phyloP scores from a whole-genome alignment of 192 early-diverging fungal species.

The Rhizophlyctis rosea region DNA sequence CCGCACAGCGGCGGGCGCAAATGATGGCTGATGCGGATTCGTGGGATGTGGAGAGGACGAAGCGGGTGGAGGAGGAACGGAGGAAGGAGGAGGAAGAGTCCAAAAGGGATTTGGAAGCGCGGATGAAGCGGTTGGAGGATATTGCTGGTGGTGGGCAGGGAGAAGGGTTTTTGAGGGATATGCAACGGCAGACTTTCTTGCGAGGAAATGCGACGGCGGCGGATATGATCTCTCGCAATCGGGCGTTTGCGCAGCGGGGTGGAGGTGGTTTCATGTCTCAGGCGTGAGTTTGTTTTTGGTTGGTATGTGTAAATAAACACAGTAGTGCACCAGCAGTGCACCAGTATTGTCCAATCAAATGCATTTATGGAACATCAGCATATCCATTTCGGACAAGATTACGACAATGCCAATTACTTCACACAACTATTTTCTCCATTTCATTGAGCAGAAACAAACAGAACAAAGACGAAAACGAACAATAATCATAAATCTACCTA shows the following conservation, averaged over 20 bases:
- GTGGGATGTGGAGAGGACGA: slow-evolving; percentile 23
- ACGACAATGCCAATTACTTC: no score
- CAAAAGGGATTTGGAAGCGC: slow-evolving; percentile 21
- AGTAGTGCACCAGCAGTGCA: no score
- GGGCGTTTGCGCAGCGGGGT: slow-evolving; percentile 34
- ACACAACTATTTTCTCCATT: no score
- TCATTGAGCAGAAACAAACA: no score
- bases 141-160: slow-evolving; percentile 8
- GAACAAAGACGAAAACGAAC: no score
- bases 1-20: slow-evolving; percentile 23
- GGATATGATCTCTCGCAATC: slow-evolving; percentile 42
- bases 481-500: no score
- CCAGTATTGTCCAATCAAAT: no score
- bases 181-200: slow-evolving; percentile 11
- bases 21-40: slow-evolving; percentile 38
- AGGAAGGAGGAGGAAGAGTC: slow-evolving; percentile 30
- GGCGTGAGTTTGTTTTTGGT: no score
- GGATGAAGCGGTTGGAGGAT: slow-evolving; percentile 21
- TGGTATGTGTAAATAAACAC: no score
- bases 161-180: slow-evolving; percentile 30
- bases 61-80: slow-evolving; percentile 25
- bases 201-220: slow-evolving; percentile 23
- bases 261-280: slow-evolving; percentile 15
- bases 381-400: no score
- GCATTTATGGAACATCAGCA: no score